Percentiles rank a stretch among this genome's conserved stretches.
Conservation (phyloP, 495 filamentous ascomycete genomes). For the Cercophora newfieldiana region DNA sequence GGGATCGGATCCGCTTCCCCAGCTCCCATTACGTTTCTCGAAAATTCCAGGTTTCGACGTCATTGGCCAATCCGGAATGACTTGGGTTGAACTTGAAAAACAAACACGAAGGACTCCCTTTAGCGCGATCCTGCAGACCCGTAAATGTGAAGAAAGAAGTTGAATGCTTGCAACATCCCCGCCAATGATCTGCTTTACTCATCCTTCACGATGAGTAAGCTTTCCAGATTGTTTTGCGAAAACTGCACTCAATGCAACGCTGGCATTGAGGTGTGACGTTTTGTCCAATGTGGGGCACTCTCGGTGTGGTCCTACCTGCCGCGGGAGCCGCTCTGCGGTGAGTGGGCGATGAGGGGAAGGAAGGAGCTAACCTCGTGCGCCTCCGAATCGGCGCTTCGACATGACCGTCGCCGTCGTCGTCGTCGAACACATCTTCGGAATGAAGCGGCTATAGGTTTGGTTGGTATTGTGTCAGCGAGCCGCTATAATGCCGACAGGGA, state of each 20-base stretch:
- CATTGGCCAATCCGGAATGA: no score
- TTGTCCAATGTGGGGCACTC: neutral
- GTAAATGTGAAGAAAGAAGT: neutral
- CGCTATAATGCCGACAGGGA: conserved; percentile 4
- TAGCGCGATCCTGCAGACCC: neutral
- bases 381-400: neutral
- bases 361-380: neutral
- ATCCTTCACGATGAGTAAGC: neutral
- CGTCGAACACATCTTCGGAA: neutral
- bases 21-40: no score
- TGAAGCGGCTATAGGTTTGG: neutral
- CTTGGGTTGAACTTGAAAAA: no score
- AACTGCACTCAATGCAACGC: neutral
- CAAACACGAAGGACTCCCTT: no score
- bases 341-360: neutral
- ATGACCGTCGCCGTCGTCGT: neutral
- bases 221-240: neutral
- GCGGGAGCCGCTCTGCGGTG: neutral
- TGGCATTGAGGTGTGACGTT: neutral
- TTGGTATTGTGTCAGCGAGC: neutral
- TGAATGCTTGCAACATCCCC: neutral
- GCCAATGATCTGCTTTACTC: neutral
- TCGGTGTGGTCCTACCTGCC: neutral
- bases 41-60: no score
- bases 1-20: no score